Evolutionary conservation across 169 alveolate genomes (phyloP), one percentile per base, ranked within the genome.

Genomic region (Plasmodium gonderi): DNA sequence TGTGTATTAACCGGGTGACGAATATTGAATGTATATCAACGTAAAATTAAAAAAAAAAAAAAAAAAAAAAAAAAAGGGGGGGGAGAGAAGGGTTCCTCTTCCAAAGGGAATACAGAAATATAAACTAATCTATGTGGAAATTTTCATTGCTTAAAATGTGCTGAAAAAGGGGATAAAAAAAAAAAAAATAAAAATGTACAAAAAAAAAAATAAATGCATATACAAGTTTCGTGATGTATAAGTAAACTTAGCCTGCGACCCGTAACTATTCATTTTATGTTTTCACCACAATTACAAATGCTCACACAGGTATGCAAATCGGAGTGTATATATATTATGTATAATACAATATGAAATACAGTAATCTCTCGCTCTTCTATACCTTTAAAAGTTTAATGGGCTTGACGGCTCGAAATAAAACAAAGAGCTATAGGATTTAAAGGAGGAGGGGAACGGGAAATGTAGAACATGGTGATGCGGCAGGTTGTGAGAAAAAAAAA

Each of bases 71-170:
- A 8, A 20, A 47, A 47, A 9, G 23, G 47, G 65, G 7, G 42
- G n/a, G 23, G 7, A 33, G 17, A 38, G 20, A 51, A 20, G 7
- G 40, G 51, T 7, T 49, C 7, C 40, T 54, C 44, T 23, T 11
- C 23, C 69, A 3, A 51, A 40, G 42, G 40, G 29, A 23, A 31
- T n/a, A 5, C 36, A 38, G 75, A 31, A 9, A 29, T 33, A 23
- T 69, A 65, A 69, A 82, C 64, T 82, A 82, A 72, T 82, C 81
- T 40, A 82, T 82, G 91, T 82, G 91, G 72, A 82, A 82, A 82
- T 82, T 72, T 82, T 82, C 91, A 69, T 82, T 82, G 81, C 91
- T 82, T 82, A 82, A 82, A 45, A 82, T 82, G 38, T 82, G 91
- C 91, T 82, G 44, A n/a, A 69, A 51, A 60, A 49, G 47, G 40